phyloP scores from a whole-genome alignment of 495 filamentous ascomycete genomes.

The Apiosordaria backusii region DNA sequence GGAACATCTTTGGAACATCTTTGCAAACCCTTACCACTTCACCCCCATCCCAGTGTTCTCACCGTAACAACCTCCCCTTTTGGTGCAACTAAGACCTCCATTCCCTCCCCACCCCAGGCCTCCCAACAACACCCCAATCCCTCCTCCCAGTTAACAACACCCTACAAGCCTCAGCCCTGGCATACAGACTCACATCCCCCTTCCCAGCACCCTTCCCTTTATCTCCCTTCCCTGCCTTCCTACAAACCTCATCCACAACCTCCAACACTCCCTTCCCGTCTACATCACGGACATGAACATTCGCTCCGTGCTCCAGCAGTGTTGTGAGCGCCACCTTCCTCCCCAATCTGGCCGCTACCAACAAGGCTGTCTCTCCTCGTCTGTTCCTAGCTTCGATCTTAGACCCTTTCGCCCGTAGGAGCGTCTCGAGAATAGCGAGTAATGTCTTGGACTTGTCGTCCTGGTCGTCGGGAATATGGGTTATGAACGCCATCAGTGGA shows the following conservation, averaged over 20 bases:
- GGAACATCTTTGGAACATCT: background rate
- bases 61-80: background rate
- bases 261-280: constrained; percentile 37
- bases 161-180: constrained; percentile 31
- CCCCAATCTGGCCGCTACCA: constrained; percentile 43
- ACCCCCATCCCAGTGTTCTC: background rate
- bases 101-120: constrained; percentile 15
- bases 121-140: constrained; percentile 25
- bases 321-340: constrained; percentile 42
- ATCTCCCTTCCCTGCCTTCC: constrained; percentile 26
- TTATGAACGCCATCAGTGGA: constrained; percentile 46
- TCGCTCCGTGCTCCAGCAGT: constrained; percentile 42
- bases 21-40: background rate
- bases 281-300: constrained; percentile 41
- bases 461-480: constrained; percentile 39
- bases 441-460: constrained; percentile 39
- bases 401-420: constrained; percentile 31
- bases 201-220: constrained; percentile 12
- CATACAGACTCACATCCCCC: constrained; percentile 27
- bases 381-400: constrained; percentile 42
- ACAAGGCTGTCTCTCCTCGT: constrained; percentile 44
- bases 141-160: constrained; percentile 30
- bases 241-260: constrained; percentile 31
- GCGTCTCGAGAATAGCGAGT: constrained; percentile 29
- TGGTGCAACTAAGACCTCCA: constrained; percentile 9